Evolutionary conservation across 352 stramenopile genomes (phyloP).

Genomic region (Phytophthora kernoviae): DNA sequence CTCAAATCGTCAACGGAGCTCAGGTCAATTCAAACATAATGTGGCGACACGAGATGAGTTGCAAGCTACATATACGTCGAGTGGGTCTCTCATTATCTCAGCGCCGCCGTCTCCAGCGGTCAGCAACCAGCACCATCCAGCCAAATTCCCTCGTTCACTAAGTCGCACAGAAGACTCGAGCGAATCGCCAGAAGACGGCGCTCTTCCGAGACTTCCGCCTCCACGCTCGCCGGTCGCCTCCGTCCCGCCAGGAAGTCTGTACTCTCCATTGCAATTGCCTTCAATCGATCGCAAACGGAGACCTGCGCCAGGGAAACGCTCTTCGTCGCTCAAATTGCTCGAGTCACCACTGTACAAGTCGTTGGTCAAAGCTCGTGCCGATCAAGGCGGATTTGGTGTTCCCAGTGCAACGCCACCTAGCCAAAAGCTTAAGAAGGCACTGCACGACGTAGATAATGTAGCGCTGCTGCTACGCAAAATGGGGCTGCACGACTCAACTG

Average conservation of each 20-base stretch:
- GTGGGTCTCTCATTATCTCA: conserved; percentile 56
- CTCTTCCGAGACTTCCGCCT: conserved; percentile 24
- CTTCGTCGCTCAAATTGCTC: conserved; percentile 59
- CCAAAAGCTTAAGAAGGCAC: conserved; percentile 55
- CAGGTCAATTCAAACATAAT: conserved; percentile 18
- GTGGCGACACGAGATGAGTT: conserved; percentile 60
- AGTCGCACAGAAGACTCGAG: conserved; percentile 34
- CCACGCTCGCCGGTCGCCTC: conserved; percentile 28
- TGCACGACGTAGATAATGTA: conserved; percentile 79
- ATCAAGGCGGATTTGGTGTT: conserved; percentile 29
- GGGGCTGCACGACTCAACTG: conserved; percentile 50
- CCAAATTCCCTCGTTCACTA: conserved; percentile 14
- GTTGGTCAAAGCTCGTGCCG: conserved; percentile 54
- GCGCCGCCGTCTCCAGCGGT: conserved; percentile 28
- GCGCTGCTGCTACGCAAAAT: conserved; percentile 72
- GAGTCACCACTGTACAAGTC: conserved; percentile 80
- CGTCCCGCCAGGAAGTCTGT: conserved; percentile 25
- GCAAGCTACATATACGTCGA: conserved; percentile 56
- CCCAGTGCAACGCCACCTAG: conserved; percentile 16
- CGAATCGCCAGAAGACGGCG: conserved; percentile 13
- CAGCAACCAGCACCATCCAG: conserved; percentile 19
- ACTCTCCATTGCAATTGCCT: conserved; percentile 32
- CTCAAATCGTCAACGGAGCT: conserved; percentile 6
- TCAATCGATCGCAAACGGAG: conserved; percentile 40
- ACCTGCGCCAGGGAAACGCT: conserved; percentile 12